Conservation (phyloP, 345 rosid species). For the Orychophragmus violaceus region DNA sequence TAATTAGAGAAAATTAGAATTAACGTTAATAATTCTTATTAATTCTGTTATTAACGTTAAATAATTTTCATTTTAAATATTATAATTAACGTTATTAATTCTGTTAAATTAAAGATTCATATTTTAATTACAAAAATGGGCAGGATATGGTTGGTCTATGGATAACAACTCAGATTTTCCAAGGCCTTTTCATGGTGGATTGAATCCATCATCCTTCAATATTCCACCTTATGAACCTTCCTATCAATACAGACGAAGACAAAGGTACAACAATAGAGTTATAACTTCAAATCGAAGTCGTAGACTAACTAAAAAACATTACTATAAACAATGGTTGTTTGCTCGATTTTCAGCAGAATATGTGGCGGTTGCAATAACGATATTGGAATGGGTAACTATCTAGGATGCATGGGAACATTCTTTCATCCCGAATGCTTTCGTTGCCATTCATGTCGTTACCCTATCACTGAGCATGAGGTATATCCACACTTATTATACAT, state of each 20-base stretch:
- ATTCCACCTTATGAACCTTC: slow-evolving; percentile 50
- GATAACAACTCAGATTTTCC: slow-evolving; percentile 43
- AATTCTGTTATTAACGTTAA: too few relatives aligned
- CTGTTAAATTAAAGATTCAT: neutral
- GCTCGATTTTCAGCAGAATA: slow-evolving; percentile 34
- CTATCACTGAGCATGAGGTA: slow-evolving; percentile 88
- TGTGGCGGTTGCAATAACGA: slow-evolving; percentile 73
- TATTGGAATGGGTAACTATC: slow-evolving; percentile 64
- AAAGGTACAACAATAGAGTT: slow-evolving; percentile 36
- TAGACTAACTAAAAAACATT: neutral
- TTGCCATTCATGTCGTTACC: slow-evolving; percentile 58
- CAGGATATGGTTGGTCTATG: slow-evolving; percentile 51
- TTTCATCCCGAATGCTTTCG: slow-evolving; percentile 91
- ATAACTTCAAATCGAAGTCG: neutral
- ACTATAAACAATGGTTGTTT: neutral
- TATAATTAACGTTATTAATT: too few relatives aligned
- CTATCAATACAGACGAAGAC: slow-evolving; percentile 38
- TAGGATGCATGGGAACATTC: slow-evolving; percentile 74
- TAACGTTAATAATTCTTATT: too few relatives aligned
- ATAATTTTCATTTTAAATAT: too few relatives aligned
- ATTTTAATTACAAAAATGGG: neutral
- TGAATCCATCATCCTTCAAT: slow-evolving; percentile 39
- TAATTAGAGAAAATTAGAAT: neutral
- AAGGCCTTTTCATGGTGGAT: slow-evolving; percentile 37
- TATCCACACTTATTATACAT: neutral